These are phyloP conservation scores for Psophocarpus tetragonolobus DNA, from an alignment of 306 rosid species.

Conservation along the genomic window DNA sequence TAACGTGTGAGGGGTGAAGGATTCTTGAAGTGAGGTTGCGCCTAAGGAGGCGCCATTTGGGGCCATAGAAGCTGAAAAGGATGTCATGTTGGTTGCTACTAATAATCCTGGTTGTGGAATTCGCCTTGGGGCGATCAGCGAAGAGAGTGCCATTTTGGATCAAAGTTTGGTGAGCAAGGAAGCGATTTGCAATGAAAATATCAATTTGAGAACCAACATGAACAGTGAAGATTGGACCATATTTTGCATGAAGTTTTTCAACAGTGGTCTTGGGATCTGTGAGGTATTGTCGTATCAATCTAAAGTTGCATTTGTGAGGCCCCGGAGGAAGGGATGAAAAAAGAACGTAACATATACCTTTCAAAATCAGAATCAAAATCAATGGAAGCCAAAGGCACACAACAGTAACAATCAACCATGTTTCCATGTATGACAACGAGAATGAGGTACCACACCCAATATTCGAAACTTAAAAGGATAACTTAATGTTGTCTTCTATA, in stretches of 20 bases:
- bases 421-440: constrained; percentile 34
- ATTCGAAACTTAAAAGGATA: neutral
- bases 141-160: constrained; percentile 39
- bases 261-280: constrained; percentile 32
- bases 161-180: constrained; percentile 45
- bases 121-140: constrained; percentile 37
- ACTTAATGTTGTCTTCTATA: too few relatives aligned
- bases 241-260: constrained; percentile 24
- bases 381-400: neutral
- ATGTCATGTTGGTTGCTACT: constrained; percentile 42
- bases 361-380: too few relatives aligned
- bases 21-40: constrained; percentile 48
- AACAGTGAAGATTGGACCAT: constrained; percentile 47
- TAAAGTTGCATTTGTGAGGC: constrained; percentile 23
- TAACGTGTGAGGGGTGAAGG: constrained; percentile 37
- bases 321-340: constrained; percentile 43
- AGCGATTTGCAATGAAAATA: constrained; percentile 39
- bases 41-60: constrained; percentile 41
- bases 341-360: neutral
- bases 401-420: constrained; percentile 29
- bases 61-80: constrained; percentile 41
- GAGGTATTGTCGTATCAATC: neutral
- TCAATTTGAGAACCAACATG: constrained; percentile 7
- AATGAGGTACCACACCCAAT: neutral
- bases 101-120: constrained; percentile 23